These are phyloP conservation scores for Lichtheimia ornata DNA, from an alignment of 371 early-diverging fungal species.

Conservation along the genomic window DNA sequence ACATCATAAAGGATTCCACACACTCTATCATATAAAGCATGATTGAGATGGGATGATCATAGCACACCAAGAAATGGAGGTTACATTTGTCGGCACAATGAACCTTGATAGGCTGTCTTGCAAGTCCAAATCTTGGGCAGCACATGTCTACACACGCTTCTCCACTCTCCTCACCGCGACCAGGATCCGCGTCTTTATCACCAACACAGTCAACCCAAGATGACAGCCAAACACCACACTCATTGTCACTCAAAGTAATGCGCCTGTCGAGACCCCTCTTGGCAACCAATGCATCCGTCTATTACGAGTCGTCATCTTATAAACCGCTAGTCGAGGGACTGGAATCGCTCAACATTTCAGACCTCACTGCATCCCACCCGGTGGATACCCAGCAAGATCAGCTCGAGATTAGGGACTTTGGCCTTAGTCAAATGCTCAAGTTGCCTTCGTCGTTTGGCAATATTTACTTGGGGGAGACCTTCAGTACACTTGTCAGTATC, in stretches of 20 bases:
- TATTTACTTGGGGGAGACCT: constrained; percentile 94
- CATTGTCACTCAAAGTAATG: constrained; percentile 89
- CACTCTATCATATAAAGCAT: too few species aligned
- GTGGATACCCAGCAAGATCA: constrained; percentile 19
- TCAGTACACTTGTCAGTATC: constrained; percentile 78
- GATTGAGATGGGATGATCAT: too few species aligned
- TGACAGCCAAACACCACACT: constrained; percentile 57
- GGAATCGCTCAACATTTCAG: constrained; percentile 45
- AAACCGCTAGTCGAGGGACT: constrained; percentile 33
- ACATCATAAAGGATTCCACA: too few species aligned
- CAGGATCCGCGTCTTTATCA: constrained; percentile 8
- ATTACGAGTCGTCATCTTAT: constrained; percentile 40
- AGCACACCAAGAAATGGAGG: too few species aligned
- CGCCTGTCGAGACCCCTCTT: constrained; percentile 84
- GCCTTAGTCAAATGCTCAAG: constrained; percentile 64
- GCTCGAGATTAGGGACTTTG: constrained; percentile 59
- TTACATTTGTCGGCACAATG: too few species aligned
- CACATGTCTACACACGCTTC: constrained; percentile 16
- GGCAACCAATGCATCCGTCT: constrained; percentile 53
- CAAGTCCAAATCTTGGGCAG: not conserved
- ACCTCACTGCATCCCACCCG: constrained; percentile 36
- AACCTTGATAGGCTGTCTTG: too few species aligned
- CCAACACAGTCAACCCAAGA: constrained; percentile 25
- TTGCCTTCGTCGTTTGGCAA: constrained; percentile 81
- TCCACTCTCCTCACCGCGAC: constrained; percentile 18